Base-by-base conservation (phyloP, 2,329 filamentous ascomycete genomes). In the Trichocomaceae sp. region DNA sequence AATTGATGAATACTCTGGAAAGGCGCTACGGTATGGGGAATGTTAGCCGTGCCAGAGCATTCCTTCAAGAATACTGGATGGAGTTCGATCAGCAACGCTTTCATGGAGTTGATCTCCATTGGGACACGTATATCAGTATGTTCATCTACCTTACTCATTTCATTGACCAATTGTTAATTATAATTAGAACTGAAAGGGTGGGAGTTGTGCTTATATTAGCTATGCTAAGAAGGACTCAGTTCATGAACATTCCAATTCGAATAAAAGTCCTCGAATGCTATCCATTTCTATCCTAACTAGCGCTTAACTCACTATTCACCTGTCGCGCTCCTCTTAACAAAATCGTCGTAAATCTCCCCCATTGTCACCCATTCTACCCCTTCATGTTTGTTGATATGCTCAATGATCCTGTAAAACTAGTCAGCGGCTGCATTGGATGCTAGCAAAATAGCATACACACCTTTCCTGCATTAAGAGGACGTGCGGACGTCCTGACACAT, bases 391-490 rank as follows among this genome's bases (percentile, higher is more conserved):
- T 84, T 87, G 63, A 88, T 86, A 54, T 87, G 76, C 60, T 88
- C 84, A 58, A 88, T 88, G 33, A 86, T 77, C 50, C 63, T 68
- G 59, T 42, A 8, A 19, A 22, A 22, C 39, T 5, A 42, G 19
- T 42, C 26, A 58, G 37, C 15, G 35, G 2, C 50, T 57, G 56
- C 60, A 39, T 39, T 20, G 52, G 37, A 23, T 22, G 61, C 26
- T 61, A 53, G 17, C 20, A 41, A 17, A 17, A 6, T 9, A 20
- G 44, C 7, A 39, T 42, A 63, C 69, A 61, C 67, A 82, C 78
- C 83, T 78, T 69, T 89, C 84, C 59, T 88, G 84, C 85, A 89
- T 88, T 6, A 88, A 72, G 26, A 90, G 62, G 0, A 83, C 86
- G 68, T 90, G 86, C 0, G 86, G 86, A 17, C 85, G 77, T 0